Base-by-base conservation (phyloP, 495 filamentous ascomycete genomes). In the Geoglossum glabrum region DNA sequence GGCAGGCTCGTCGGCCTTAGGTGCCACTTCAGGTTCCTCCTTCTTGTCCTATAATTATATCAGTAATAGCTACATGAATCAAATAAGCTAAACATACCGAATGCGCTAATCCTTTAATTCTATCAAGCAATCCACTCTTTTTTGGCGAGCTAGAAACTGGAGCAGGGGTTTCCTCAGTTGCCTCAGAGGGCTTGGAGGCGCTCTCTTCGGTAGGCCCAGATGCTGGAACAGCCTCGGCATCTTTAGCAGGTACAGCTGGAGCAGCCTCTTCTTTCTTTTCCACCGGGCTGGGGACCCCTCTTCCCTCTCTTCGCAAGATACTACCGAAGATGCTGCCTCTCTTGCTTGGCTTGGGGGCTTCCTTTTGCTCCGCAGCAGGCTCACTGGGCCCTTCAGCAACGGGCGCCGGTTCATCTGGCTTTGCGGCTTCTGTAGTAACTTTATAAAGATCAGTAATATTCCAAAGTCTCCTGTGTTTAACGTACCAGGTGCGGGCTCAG, bases 221-320 rank as follows among this genome's bases (percentile, higher is more conserved):
- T 75, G 74, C 45, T 74, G 75, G 66, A 73, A 72, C 70, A 19
- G 73, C 65, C 67, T 76, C 74, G 47, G 38, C 61, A 57, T 65
- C 69, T 61, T 65, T 71, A 49, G 55, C 64, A 56, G 70, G 58
- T 60, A 64, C 45, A 61, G 66, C 65, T 54, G 74, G 70, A 57
- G 72, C 68, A 51, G 69, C 62, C 49, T 72, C 74, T 61, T 80
- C 76, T 67, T 76, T 78, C 67, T 77, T 73, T 40, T 72, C 70
- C 43, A 71, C 69, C 52, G 76, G 73, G 67, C 72, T 76, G 57
- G 71, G 65, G 57, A 74, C 72, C 61, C 78, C 78, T 63, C 79
- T 75, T 30, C 64, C 68, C 17, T n/a, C 23, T 17, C 25, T 30
- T 27, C 26, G 31, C 21, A 60, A 60, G 26, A 60, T n/a, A 25